These are phyloP conservation scores for Saccharomycopsis microspora DNA, from an alignment of 805 yeast species.

Conservation along the genomic window DNA sequence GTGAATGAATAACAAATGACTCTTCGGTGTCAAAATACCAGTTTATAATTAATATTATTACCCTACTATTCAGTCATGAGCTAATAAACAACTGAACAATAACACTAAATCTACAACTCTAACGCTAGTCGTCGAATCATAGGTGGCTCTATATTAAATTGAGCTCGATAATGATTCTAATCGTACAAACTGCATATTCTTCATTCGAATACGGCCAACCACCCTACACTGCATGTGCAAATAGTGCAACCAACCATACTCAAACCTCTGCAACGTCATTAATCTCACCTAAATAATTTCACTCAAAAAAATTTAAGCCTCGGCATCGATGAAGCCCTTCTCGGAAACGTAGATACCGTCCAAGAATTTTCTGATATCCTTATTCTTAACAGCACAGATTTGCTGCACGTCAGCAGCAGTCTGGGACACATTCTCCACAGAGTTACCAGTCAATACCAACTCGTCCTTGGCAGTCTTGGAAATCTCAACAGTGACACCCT, in stretches of 20 bases:
- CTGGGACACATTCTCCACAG: slow-evolving; percentile 95
- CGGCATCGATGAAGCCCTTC: slow-evolving; percentile 79
- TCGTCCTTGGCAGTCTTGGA: slow-evolving; percentile 89
- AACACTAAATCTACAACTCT: too few species aligned
- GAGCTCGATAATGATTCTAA: slow-evolving; percentile 17
- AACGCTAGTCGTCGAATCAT: slow-evolving; percentile 6
- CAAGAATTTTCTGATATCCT: slow-evolving; percentile 99
- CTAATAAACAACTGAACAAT: too few species aligned
- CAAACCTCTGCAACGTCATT: not conserved
- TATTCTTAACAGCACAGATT: slow-evolving; percentile 97
- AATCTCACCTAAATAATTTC: not conserved
- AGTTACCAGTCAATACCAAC: slow-evolving; percentile 86
- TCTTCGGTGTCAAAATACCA: too few species aligned
- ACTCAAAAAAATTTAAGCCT: slow-evolving; percentile 8
- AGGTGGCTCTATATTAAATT: slow-evolving; percentile 14
- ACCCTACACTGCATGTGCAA: not conserved
- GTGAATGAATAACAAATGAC: too few species aligned
- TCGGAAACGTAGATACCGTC: slow-evolving; percentile 99
- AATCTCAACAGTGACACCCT: slow-evolving; percentile 80
- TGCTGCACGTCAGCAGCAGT: slow-evolving; percentile 98
- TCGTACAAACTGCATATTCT: not conserved
- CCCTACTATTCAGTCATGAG: too few species aligned
- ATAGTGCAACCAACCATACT: not conserved
- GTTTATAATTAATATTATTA: too few species aligned
- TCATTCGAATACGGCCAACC: not conserved